Base-by-base conservation (phyloP, 139 green algal genomes). In the Coelastrella sp. region DNA sequence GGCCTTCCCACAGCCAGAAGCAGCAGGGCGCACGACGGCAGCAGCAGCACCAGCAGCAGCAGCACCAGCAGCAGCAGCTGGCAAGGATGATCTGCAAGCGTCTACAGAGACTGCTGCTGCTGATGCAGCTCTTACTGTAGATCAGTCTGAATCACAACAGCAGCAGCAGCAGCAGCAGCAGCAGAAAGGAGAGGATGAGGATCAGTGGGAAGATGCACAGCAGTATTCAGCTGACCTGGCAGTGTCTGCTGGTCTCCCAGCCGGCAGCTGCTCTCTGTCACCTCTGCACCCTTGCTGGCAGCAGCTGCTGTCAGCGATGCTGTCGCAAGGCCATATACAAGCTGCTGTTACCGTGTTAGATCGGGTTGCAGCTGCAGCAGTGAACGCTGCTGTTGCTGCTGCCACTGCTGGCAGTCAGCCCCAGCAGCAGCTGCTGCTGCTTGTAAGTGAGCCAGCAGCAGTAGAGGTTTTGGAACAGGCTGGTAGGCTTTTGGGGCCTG, bases 381-480 rank as follows among this genome's bases (percentile, higher is more conserved):
- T 65, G 68, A 32, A 8, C 60, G 57, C 79, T 57, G 8, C 80
- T 16, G 60, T 32, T 14, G 81, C 19, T 10, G 73, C 17, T 78
- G 73, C 61, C 16, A n/a, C 73, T 78, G 22, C 6, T 20, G 23
- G 64, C 11, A 13, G 13, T 14, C 66, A 78, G 66, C 83, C 79
- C 47, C 83, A 81, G 83, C 83, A 88, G 61, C 66, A 80, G 68
- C 83, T 88, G 66, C 47, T 88, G 68, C 32, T 88, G 68, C 83
- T 32, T 32, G 16, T 88, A 4, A 71, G 8, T 5, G 83, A 88
- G n/a, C 20, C 66, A n/a, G 83, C 80, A 73, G 83, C 58, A 4
- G 11, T 20, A 54, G 47, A 88, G 83, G 13, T 88, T 4, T 4
- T 80, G 68, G 66, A 73, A 56, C n/a, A 58, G 56, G 83, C 83